Evolutionary conservation across 768 basidiomycete species (phyloP), one percentile per base, ranked within the genome.

Genomic region (Infundibulicybe gibba): DNA sequence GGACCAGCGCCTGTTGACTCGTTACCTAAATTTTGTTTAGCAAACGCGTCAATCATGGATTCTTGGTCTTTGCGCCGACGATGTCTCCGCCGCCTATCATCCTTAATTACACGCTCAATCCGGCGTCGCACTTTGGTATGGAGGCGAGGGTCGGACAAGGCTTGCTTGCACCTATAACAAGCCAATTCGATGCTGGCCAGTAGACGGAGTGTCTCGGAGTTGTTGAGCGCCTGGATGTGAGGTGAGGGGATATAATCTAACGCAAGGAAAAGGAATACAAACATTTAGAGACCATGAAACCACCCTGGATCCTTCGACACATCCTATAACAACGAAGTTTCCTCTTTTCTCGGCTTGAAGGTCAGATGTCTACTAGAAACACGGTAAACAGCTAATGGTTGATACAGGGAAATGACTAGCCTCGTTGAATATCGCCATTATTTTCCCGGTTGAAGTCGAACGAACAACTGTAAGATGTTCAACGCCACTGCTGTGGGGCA

Each of bases 221-320:
- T 85, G 58, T 89, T 92, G 52, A 89, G 63, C 2, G 90, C 88
- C 89, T 92, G 52, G 54, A 37, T 30, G 34, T 21, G 15, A 19
- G 32, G 32, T 40, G 32, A 44, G 39, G 55, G 50, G 57, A 32
- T 51, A 31, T 45, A 44, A 40, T 25, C 41, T 37, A 37, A 35
- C 33, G 41, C 50, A 30, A 41, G 45, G 20, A 39, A 38, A n/a
- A 50, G 40, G 32, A 32, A 42, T 32, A 60, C 82, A 47, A 55
- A 89, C 89, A 58, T 91, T 90, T 49, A 91, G 61, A 25, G 90
- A 91, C 88, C 89, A 92, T 12, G 90, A 91, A 30, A 91, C 71
- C 34, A 92, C 89, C 35, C 77, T 79, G 34, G 72, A 61, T 16
- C 80, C 82, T 49, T 91, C 87, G 16, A 92, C 81, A 46, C 85